phyloP scores from a whole-genome alignment of 1,139 yeast species.

The Taphrina flavorubra region DNA sequence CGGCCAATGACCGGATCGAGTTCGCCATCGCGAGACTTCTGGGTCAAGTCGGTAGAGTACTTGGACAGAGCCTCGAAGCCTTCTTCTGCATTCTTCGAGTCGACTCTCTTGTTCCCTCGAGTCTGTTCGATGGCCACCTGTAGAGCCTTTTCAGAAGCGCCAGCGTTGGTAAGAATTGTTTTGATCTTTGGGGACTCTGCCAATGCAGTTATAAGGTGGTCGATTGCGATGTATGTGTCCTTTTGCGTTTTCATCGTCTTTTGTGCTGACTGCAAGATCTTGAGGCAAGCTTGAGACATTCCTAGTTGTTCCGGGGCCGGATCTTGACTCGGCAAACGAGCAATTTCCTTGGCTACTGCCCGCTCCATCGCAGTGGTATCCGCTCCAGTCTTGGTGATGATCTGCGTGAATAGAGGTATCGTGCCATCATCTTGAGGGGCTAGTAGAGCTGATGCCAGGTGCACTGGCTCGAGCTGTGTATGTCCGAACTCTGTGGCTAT shows the following conservation, averaged over 20 bases:
- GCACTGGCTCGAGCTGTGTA: conserved; percentile 82
- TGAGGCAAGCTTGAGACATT: conserved; percentile 72
- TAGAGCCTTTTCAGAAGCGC: conserved; percentile 70
- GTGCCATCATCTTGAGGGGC: conserved; percentile 74
- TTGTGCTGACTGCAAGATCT: conserved; percentile 69
- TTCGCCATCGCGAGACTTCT: conserved; percentile 89
- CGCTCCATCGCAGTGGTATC: conserved; percentile 85
- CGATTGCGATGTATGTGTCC: conserved; percentile 91
- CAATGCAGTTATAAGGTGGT: conserved; percentile 83
- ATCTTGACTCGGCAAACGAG: conserved; percentile 80
- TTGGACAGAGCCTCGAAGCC: conserved; percentile 82
- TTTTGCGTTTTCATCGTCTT: conserved; percentile 85
- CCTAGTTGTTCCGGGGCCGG: conserved; percentile 84
- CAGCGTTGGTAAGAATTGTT: conserved; percentile 74
- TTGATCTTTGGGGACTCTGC: conserved; percentile 76
- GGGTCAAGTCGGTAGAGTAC: conserved; percentile 92
- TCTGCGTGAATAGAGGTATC: conserved; percentile 76
- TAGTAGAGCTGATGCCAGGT: conserved; percentile 89
- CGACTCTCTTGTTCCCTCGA: conserved; percentile 91
- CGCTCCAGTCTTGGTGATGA: conserved; percentile 82
- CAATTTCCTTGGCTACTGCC: conserved; percentile 76
- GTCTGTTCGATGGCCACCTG: conserved; percentile 81
- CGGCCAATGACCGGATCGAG: conserved; percentile 98
- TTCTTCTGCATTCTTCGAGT: conserved; percentile 89
- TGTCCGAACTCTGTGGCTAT: conserved; percentile 85